Percentiles rank a stretch among this genome's conserved stretches.
Evolutionary conservation across 768 basidiomycete genomes (phyloP).

Genomic region (Peribolospora baueri): DNA sequence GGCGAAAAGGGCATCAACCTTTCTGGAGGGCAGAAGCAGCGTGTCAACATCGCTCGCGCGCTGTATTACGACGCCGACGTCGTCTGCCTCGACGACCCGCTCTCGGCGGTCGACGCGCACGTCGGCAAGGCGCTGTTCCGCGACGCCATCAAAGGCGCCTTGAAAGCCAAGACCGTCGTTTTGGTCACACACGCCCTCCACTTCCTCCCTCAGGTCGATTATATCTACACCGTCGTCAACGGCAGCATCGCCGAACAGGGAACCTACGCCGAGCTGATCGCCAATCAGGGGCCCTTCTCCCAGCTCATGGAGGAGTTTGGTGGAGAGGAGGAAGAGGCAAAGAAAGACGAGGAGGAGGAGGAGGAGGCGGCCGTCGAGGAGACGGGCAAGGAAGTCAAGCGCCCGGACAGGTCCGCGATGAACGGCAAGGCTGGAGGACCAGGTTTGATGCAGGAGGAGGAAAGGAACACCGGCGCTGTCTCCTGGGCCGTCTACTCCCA

Average conservation of each 20-base stretch:
- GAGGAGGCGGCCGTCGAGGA: slow-evolving; percentile 17
- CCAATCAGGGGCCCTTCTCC: slow-evolving; percentile 39
- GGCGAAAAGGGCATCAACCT: slow-evolving; percentile 72
- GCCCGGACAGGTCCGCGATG: slow-evolving; percentile 21
- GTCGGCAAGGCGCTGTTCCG: slow-evolving; percentile 71
- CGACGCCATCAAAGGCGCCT: slow-evolving; percentile 44
- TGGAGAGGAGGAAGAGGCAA: slow-evolving; percentile 25
- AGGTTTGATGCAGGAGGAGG: slow-evolving; percentile 57
- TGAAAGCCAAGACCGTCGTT: slow-evolving; percentile 48
- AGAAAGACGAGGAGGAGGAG: slow-evolving; percentile 23
- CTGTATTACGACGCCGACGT: slow-evolving; percentile 71
- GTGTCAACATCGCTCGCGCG: slow-evolving; percentile 61
- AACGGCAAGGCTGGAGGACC: slow-evolving; percentile 22
- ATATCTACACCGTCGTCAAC: slow-evolving; percentile 52
- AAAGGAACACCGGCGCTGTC: slow-evolving; percentile 54
- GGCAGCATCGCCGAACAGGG: slow-evolving; percentile 59
- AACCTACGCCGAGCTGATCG: slow-evolving; percentile 47
- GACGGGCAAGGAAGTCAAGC: slow-evolving; percentile 18
- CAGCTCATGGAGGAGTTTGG: slow-evolving; percentile 56
- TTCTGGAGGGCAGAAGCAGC: slow-evolving; percentile 58
- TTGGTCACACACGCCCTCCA: slow-evolving; percentile 82
- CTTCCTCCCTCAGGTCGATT: slow-evolving; percentile 66
- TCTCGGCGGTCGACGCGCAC: slow-evolving; percentile 57
- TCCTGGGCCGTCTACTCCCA: slow-evolving; percentile 13
- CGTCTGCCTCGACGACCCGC: slow-evolving; percentile 55